A percentile compares a stretch with the other conserved stretches of the same genome.
These are phyloP conservation scores for Zymoseptoria pseudotritici DNA, from an alignment of 2,329 filamentous ascomycete species.

Conservation along the genomic window DNA sequence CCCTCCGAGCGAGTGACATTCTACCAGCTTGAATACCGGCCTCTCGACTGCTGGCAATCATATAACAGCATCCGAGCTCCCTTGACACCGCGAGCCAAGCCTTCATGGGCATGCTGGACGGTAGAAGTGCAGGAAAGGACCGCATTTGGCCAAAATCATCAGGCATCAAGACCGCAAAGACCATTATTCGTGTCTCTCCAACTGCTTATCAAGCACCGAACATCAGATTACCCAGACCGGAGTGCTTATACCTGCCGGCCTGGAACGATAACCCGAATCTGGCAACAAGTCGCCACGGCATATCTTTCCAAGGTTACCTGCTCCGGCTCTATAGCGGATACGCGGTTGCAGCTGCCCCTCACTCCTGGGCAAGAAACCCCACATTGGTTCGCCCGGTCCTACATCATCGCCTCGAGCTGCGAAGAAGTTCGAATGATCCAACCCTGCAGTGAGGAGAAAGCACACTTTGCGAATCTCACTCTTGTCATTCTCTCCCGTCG, in stretches of 20 bases:
- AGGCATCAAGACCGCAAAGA: not conserved
- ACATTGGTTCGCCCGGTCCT: not conserved
- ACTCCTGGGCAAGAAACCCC: not conserved
- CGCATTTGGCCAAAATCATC: not conserved
- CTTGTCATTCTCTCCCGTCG: not conserved
- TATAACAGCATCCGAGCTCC: not conserved
- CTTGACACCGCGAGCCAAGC: not conserved
- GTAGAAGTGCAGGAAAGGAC: not conserved
- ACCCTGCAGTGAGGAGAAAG: not conserved
- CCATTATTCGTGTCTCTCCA: not conserved
- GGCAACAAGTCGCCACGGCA: constrained; percentile 3
- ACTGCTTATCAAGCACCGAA: not conserved
- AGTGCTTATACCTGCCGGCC: not conserved
- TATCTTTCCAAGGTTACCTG: not conserved
- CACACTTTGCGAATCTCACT: not conserved
- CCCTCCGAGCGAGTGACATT: not conserved
- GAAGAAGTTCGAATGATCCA: not conserved
- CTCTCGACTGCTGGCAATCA: not conserved
- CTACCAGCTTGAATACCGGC: not conserved
- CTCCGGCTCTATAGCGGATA: constrained; percentile 3
- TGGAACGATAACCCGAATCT: not conserved
- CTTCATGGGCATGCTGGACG: not conserved
- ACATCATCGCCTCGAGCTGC: not conserved
- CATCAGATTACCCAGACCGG: not conserved
- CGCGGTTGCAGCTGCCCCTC: constrained; percentile 3